Conservation (phyloP, 179 eudicot species). For the Silene coronaria region DNA sequence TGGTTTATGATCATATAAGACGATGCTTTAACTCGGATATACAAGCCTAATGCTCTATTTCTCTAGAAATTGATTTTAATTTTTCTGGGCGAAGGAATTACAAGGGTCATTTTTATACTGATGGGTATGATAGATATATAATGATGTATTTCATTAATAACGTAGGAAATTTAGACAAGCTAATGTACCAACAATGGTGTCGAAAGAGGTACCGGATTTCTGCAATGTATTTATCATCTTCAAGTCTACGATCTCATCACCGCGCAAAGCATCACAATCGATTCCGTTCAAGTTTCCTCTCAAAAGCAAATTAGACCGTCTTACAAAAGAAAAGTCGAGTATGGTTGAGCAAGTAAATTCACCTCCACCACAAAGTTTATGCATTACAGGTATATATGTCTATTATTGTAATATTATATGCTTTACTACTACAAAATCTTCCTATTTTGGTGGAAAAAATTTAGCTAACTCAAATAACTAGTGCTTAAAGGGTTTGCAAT, state of each 20-base stretch:
- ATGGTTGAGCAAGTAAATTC: slow-evolving; percentile 17
- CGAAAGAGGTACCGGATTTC: slow-evolving; percentile 74
- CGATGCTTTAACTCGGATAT: too few species aligned
- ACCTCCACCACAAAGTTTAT: slow-evolving; percentile 35
- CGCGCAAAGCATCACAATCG: slow-evolving; percentile 30
- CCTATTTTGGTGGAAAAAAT: too few species aligned
- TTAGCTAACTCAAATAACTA: too few species aligned
- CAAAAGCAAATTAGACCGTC: slow-evolving; percentile 27
- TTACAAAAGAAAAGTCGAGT: slow-evolving; percentile 28
- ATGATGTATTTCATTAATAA: not conserved
- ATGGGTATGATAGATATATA: not conserved
- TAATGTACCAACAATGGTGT: slow-evolving; percentile 30
- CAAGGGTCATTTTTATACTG: too few species aligned
- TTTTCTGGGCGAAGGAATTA: not conserved
- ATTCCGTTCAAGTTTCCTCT: slow-evolving; percentile 38
- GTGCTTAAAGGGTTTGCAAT: too few species aligned
- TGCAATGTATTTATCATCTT: slow-evolving; percentile 70
- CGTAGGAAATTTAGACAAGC: slow-evolving; percentile 29
- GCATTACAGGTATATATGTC: slow-evolving; percentile 39
- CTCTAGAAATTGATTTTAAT: too few species aligned
- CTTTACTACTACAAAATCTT: not conserved
- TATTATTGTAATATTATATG: not conserved
- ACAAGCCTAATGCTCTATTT: too few species aligned
- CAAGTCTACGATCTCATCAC: slow-evolving; percentile 53
- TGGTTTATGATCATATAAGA: too few species aligned